Base-by-base conservation (phyloP, 305 asterid genomes). In the Fraxinus greggii region DNA sequence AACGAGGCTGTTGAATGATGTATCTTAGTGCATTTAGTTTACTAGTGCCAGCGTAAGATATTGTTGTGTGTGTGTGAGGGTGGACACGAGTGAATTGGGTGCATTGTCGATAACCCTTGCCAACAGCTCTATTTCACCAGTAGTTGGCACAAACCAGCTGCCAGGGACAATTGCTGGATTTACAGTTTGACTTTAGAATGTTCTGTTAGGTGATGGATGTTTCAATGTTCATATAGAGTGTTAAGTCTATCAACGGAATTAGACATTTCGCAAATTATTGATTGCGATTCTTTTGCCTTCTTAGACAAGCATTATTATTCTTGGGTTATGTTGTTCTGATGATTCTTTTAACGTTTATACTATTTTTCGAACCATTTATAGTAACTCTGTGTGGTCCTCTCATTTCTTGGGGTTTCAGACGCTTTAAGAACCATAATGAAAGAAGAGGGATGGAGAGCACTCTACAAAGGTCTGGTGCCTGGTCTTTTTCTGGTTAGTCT, bases 371-470 rank as follows among this genome's bases (percentile, higher is more conserved):
- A 73, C 31, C 32, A 69, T 80, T 77, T 31, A 21, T 77, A 63
- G 15, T 78, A 32, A 70, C 45, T 70, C 26, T 70, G 75, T 12
- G 42, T 15, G 40, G 75, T 70, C 23, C 40, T 51, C 17, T 81
- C 36, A 36, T 73, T 21, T 79, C 40, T 83, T 76, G 28, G 77
- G 86, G 40, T 83, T 79, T 86, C 93, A 94, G 99, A 94, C 87
- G 99, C 99, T 84, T 45, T 97, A 84, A 87, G 85, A 86, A 94
- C 98, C 90, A 94, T 97, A 76, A 69, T 93, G 84, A 92, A 85
- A 89, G 98, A 96, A 88, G 98, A 97, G 87, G 99, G 99, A 69
- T 97, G 97, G 99, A 91, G 78, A 82, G 90, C 98, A 76, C 93
- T 96, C 70, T 96, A 96, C 89, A 96, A 87, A 86, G 98, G 99